Evolutionary conservation across 768 basidiomycete species (phyloP).

Genomic region (Podaxis pistillaris): DNA sequence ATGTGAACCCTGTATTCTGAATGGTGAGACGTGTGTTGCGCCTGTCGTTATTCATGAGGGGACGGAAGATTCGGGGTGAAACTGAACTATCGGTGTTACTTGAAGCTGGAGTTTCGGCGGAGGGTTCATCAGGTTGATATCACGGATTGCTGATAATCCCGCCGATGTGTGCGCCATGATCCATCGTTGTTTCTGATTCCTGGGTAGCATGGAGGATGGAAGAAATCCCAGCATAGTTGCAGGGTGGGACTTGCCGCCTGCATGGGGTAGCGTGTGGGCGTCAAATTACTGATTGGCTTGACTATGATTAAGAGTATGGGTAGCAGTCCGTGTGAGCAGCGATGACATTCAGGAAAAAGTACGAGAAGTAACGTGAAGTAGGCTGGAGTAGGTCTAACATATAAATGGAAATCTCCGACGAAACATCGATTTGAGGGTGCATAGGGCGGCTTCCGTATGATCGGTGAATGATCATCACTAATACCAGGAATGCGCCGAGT

Average conservation of each 20-base stretch:
- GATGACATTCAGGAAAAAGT: constrained; percentile 3
- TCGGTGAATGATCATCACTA: constrained; percentile 1
- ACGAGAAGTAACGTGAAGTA: neutral
- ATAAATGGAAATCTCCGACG: constrained; percentile 6
- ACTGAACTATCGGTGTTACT: neutral
- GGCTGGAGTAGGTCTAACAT: neutral
- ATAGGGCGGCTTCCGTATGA: neutral
- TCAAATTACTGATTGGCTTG: neutral
- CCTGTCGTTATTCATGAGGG: neutral
- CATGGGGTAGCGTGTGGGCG: neutral
- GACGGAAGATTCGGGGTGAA: neutral
- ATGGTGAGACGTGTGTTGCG: neutral
- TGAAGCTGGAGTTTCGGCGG: neutral
- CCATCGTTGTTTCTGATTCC: neutral
- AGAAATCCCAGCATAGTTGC: neutral
- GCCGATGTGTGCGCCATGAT: constrained; percentile 2
- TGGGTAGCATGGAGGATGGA: no score
- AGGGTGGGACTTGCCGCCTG: neutral
- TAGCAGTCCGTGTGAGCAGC: neutral
- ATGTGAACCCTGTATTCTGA: neutral
- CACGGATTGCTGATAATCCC: constrained; percentile 6
- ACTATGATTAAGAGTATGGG: neutral
- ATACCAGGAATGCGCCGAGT: neutral
- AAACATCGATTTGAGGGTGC: constrained; percentile 1
- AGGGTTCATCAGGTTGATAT: neutral